A percentile compares a stretch with the other conserved stretches of the same genome.
Evolutionary conservation across 495 filamentous ascomycete species (phyloP).

Genomic region (Gamarada debralockiae): DNA sequence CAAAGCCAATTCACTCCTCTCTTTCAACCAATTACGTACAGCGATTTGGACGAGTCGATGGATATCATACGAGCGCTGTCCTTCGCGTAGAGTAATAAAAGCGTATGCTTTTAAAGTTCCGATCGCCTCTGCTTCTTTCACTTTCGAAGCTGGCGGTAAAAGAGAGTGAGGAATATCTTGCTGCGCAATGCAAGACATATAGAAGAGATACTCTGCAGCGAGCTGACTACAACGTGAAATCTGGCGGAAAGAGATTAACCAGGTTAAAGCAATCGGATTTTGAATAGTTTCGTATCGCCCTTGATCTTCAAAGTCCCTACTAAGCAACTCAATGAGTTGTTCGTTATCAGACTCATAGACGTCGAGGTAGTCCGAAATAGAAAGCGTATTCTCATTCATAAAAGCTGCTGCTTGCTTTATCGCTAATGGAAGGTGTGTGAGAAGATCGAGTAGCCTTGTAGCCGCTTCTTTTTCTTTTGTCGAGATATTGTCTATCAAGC

Average conservation of each 20-base stretch:
- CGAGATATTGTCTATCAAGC: not conserved
- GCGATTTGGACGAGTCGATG: conserved; percentile 43
- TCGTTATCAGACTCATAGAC: not conserved
- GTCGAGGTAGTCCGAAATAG: not conserved
- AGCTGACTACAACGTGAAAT: conserved; percentile 27
- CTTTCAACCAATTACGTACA: conserved; percentile 30
- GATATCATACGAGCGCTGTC: conserved; percentile 27
- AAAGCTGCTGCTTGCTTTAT: conserved; percentile 40
- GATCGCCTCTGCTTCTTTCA: conserved; percentile 22
- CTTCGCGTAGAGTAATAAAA: conserved; percentile 28
- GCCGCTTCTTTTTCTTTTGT: conserved; percentile 2
- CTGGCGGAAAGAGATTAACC: conserved; percentile 47
- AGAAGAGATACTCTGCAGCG: conserved; percentile 33
- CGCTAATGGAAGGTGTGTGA: conserved; percentile 34
- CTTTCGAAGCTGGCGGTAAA: conserved; percentile 23
- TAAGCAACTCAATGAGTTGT: conserved; percentile 37
- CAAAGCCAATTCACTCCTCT: not conserved
- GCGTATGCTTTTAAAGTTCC: conserved; percentile 30
- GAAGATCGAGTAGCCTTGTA: conserved; percentile 18
- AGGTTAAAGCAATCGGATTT: conserved; percentile 51
- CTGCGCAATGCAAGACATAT: conserved; percentile 27
- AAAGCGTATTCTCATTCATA: conserved; percentile 1
- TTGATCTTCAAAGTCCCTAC: conserved; percentile 46
- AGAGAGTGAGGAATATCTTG: conserved; percentile 32
- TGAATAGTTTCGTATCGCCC: conserved; percentile 36